phyloP scores from a whole-genome alignment of 2,329 filamentous ascomycete species.

The Claviceps sorghi region DNA sequence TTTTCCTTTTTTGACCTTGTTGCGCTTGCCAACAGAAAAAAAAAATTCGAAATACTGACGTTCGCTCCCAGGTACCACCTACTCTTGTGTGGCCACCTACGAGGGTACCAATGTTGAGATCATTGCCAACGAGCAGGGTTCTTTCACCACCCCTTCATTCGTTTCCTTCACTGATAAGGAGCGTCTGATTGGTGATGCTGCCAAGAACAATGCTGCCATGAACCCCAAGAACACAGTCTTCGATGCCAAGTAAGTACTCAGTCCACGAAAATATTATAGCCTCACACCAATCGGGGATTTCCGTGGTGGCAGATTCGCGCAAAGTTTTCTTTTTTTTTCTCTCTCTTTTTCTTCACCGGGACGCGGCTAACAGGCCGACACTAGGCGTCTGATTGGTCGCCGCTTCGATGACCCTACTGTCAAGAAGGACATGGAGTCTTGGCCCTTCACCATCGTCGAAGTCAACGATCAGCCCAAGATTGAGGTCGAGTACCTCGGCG shows the following conservation, averaged over 20 bases:
- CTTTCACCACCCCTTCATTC: conserved; percentile 96
- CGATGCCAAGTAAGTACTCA: conserved; percentile 79
- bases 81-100: conserved; percentile 99
- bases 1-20: not conserved
- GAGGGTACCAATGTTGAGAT: conserved; percentile 99
- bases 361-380: not conserved
- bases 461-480: conserved; percentile 79
- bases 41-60: not conserved
- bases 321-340: not conserved
- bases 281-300: not conserved
- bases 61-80: conserved; percentile 67
- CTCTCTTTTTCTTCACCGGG: not conserved
- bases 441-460: conserved; percentile 98
- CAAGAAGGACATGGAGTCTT: conserved; percentile 97
- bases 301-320: not conserved
- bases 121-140: conserved; percentile 99
- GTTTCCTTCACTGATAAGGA: conserved; percentile 98
- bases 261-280: not conserved
- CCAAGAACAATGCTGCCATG: conserved; percentile 99
- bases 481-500: conserved; percentile 87
- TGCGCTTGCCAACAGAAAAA: not conserved
- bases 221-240: conserved; percentile 98
- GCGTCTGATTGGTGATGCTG: conserved; percentile 97
- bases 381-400: conserved; percentile 90
- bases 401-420: conserved; percentile 89